phyloP scores from a whole-genome alignment of 306 rosid species.

The Elaeagnus macrophylla region DNA sequence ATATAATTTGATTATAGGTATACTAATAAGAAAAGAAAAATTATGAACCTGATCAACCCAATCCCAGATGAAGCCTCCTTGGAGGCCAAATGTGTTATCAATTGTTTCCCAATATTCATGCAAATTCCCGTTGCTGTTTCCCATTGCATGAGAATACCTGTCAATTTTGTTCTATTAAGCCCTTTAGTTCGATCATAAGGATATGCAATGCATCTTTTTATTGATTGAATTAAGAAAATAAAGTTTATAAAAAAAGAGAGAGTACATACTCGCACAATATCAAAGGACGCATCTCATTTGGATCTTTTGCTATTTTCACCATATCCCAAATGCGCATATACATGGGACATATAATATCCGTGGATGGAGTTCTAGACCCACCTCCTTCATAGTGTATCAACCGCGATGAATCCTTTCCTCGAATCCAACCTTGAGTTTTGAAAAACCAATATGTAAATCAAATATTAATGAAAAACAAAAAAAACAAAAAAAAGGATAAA shows the following conservation, averaged over 20 bases:
- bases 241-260: neutral
- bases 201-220: conserved; percentile 7
- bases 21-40: conserved; percentile 11
- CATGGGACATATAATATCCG: conserved; percentile 94
- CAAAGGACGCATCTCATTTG: conserved; percentile 77
- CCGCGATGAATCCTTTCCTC: conserved; percentile 77
- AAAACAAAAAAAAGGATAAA: neutral
- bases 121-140: conserved; percentile 85
- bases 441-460: neutral
- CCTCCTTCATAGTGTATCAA: conserved; percentile 92
- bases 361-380: conserved; percentile 80
- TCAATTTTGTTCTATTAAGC: conserved; percentile 22
- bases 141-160: conserved; percentile 97
- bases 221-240: neutral
- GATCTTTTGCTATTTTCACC: conserved; percentile 79
- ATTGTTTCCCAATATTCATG: conserved; percentile 94
- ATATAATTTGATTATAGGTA: conserved; percentile 3
- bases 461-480: conserved; percentile 2
- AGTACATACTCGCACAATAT: conserved; percentile 85
- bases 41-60: conserved; percentile 85
- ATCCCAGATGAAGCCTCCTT: conserved; percentile 99
- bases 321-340: conserved; percentile 98
- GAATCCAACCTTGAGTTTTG: conserved; percentile 63
- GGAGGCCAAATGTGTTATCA: conserved; percentile 89
- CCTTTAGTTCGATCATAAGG: conserved; percentile 5